Evolutionary conservation across 2,329 filamentous ascomycete species (phyloP), one percentile per base, ranked within the genome.

Genomic region (Talaromyces verruculosus): DNA sequence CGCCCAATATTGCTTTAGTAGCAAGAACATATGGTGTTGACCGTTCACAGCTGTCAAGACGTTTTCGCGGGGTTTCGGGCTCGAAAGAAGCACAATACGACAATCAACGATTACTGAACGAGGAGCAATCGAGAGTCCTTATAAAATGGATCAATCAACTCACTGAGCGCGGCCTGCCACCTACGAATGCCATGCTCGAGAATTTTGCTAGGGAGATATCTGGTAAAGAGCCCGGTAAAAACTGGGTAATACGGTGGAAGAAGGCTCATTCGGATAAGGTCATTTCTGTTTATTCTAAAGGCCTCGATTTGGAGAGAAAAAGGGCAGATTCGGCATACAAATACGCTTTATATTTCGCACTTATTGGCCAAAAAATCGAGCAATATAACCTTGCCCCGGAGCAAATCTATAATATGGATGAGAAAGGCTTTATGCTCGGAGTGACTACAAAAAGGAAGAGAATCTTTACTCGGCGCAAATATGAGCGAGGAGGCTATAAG

Each of bases 131-230:
- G 7, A 37, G 7, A 37, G 35, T 2, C 7, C 35, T 37, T 37
- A 61, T 61, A 61, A 61, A 61, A 61, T 61, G 39, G 41, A 49
- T 61, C 2, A 61, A 61, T 49, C 39, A 61, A 35, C 43, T 61
- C n/a, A 61, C 41, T 13, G 43, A 33, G 25, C n/a, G 28, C 17
- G 43, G 58, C 58, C 39, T 61, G 5, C 41, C 58, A 22, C 25
- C 39, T 61, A 61, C 13, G 3, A 47, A 43, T n/a, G 17, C 39
- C 4, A 61, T 61, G 58, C 19, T 49, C 5, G 39, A 2, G 1
- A 61, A 61, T 41, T 61, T 49, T 47, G 58, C 25, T 19, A 35
- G 28, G 11, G 45, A 43, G 6, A 63, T 63, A 30, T 28, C 8
- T 8, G 35, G 35, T 37, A 37, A 37, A 37, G 35, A 37, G 35